Evolutionary conservation across 495 filamentous ascomycete genomes (phyloP).

Genomic region (Venustampulla echinocandica): DNA sequence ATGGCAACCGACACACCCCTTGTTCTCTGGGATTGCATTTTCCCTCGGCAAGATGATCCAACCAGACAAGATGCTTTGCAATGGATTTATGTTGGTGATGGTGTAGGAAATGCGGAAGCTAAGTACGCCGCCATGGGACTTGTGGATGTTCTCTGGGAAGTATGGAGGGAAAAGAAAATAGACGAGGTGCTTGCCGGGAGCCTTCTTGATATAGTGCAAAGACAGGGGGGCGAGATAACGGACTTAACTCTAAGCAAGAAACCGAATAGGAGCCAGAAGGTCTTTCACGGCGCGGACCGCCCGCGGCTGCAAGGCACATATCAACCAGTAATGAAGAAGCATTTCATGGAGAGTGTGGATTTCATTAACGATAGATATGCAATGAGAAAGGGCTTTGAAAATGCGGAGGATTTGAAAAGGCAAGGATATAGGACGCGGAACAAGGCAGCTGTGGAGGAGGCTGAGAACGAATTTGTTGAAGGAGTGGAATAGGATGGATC

Average conservation of each 20-base stretch:
- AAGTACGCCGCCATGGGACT: conserved; percentile 60
- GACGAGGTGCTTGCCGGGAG: conserved; percentile 71
- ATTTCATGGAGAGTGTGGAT: conserved; percentile 52
- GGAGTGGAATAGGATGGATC: conserved; percentile 16
- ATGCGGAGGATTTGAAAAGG: conserved; percentile 33
- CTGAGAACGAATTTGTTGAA: conserved; percentile 23
- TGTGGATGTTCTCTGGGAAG: conserved; percentile 64
- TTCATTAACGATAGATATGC: conserved; percentile 73
- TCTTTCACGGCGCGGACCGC: conserved; percentile 63
- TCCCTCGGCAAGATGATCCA: conserved; percentile 45
- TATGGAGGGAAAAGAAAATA: conserved; percentile 78
- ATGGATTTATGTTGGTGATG: conserved; percentile 58
- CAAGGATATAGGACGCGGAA: conserved; percentile 27
- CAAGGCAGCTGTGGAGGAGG: conserved; percentile 17
- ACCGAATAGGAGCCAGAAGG: conserved; percentile 39
- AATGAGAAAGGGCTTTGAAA: conserved; percentile 52
- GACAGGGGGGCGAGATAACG: conserved; percentile 34
- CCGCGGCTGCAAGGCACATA: conserved; percentile 57
- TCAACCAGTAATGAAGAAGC: conserved; percentile 58
- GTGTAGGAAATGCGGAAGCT: conserved; percentile 30
- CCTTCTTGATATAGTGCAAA: conserved; percentile 54
- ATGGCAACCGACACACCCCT: conserved; percentile 86
- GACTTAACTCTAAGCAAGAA: conserved; percentile 12
- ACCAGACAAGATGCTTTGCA: conserved; percentile 50
- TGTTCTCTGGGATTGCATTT: conserved; percentile 92